phyloP scores from a whole-genome alignment of 768 basidiomycete genomes.

The Pisolithus marmoratus region DNA sequence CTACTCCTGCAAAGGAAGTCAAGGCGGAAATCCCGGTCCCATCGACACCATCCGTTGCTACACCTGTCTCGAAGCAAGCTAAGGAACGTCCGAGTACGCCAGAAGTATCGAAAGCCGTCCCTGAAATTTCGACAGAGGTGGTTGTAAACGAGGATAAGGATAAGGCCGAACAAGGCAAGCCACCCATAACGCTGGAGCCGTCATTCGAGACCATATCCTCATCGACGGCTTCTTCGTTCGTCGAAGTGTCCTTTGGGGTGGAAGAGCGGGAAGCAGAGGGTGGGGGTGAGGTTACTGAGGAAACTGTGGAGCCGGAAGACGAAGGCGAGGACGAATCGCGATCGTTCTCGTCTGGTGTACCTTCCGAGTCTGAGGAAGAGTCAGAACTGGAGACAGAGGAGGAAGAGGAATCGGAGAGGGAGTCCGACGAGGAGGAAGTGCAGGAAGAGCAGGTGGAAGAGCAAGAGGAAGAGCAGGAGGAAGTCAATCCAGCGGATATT shows the following conservation, averaged over 20 bases:
- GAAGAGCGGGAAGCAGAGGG: no score
- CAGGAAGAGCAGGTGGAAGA: constrained; percentile 9
- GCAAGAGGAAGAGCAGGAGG: constrained; percentile 1
- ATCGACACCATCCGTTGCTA: no score
- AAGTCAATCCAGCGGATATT: constrained; percentile 19
- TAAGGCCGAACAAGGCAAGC: no score
- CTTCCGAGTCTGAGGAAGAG: constrained; percentile 28
- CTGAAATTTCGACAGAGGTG: no score
- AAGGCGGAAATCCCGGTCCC: no score
- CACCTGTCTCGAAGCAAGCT: no score
- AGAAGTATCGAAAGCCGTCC: no score
- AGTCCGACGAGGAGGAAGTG: constrained; percentile 11
- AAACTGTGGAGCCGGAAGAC: constrained; percentile 24
- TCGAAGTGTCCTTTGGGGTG: constrained; percentile 32
- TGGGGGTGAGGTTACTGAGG: constrained; percentile 23
- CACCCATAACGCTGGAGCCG: not conserved
- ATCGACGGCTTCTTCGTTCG: constrained; percentile 40
- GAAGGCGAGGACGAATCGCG: constrained; percentile 31
- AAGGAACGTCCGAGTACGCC: no score
- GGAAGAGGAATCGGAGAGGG: constrained; percentile 22
- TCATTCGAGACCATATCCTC: constrained; percentile 37
- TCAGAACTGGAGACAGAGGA: not conserved
- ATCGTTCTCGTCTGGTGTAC: constrained; percentile 20
- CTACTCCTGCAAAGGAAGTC: no score
- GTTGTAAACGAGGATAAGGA: no score